Base-by-base conservation (phyloP, 2,329 filamentous ascomycete genomes). In the Trichoderma breve region DNA sequence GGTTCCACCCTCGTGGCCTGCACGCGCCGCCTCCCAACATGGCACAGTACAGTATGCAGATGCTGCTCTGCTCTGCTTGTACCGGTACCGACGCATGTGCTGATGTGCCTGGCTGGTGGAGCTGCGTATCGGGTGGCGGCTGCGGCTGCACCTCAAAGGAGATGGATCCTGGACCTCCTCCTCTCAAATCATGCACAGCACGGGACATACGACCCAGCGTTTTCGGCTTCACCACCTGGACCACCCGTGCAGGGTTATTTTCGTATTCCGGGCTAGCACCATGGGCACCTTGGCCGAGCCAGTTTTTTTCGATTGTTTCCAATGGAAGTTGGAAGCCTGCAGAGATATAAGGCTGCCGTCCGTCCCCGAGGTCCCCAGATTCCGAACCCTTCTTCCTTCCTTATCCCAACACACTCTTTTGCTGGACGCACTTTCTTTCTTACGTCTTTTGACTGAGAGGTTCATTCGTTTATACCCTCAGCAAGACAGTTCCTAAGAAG, bases 251-350 rank as follows among this genome's bases (percentile, higher is more conserved):
- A 74, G 71, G 73, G 73, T 73, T 68, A 58, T 62, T 74, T 72
- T 75, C 74, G 74, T 75, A 74, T 75, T 74, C 55, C 21, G 66
- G 58, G 66, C 64, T 55, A 68, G 71, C 32, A 72, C 32, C 47
- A 55, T 72, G 71, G 47, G 47, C 43, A 58, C 47, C 62, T 57
- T 39, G 62, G 70, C 15, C 34, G n/a, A 39, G 43, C 39, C 55
- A 32, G 55, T 30, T 61, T 58, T 26, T 18, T 69, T 43, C 60
- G 51, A 62, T 61, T 62, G 67, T 47, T 62, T 53, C 57, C 6
- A 70, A 53, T 62, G 67, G 57, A 70, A 58, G 21, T 24, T 67
- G 67, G 57, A 70, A 53, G 67, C 36, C n/a, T 70, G 71, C 60
- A 72, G n/a, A 72, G 66, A 72, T 72, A 72, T 72, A 72, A 72